Evolutionary conservation across 2,329 filamentous ascomycete genomes (phyloP), one percentile per base, ranked within the genome.

Genomic region (Aspergillus sp.): DNA sequence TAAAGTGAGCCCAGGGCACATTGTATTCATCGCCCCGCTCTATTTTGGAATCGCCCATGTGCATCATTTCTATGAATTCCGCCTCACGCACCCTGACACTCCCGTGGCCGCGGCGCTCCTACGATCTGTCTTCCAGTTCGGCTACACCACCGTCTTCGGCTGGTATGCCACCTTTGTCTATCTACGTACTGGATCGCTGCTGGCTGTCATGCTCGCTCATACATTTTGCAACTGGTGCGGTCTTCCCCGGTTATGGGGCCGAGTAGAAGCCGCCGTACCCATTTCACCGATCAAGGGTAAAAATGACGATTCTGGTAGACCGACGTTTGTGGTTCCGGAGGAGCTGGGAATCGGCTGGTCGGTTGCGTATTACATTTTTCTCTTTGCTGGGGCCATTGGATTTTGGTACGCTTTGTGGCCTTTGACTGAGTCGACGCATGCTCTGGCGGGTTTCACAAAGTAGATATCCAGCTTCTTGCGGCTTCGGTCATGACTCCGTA

Each of bases 61-160:
- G 38, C 91, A 98, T 68, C 93, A 98, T 69, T 89, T 95, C 65
- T 95, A 95, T 71, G 93, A 97, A 69, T 95, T 95, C 67, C 79
- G 86, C 44, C 74, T 95, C 45, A 88, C 86, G 1, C 82, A 94
- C 56, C 88, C 88, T 7, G 74, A 81, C 49, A 82, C 85, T 2
- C 79, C 87, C 1, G 60, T 83, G 9, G 52, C 75, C 1, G 74
- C 79, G 2, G 82, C 85, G 6, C 59, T 93, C 5, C 61, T 86
- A 27, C 82, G 88, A 39, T 89, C 88, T 2, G 52, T 90, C 8
- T 77, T 97, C 52, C 93, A 97, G 63, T 85, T 98, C 57, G 74
- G 78, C 4, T 98, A 95, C 67, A 98, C 93, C 0, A 90, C 88
- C 6, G 67, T 97, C 5, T 98, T 98, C 59, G 93, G 93, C 49